phyloP scores from a whole-genome alignment of 371 early-diverging fungal species.

The Lichtheimia ramosa region DNA sequence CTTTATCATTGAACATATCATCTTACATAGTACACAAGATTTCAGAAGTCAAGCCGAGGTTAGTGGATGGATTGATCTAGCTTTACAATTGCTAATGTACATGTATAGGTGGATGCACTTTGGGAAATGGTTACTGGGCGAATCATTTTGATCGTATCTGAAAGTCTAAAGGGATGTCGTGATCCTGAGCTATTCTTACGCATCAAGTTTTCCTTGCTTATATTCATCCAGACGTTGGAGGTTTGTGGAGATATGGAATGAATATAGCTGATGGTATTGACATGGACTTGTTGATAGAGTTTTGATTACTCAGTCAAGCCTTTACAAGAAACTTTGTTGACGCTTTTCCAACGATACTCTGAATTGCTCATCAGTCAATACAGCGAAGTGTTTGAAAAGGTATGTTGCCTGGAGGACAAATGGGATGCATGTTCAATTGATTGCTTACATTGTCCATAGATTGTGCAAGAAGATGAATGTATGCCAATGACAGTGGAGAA shows the following conservation, averaged over 20 bases:
- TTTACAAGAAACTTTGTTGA: constrained; percentile 58
- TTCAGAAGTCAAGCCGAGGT: constrained; percentile 84
- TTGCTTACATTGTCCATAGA: constrained; percentile 34
- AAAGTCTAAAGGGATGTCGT: constrained; percentile 75
- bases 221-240: constrained; percentile 90
- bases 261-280: neutral
- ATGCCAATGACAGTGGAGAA: constrained; percentile 77
- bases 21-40: constrained; percentile 86
- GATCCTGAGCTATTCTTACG: constrained; percentile 76
- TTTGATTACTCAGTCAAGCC: constrained; percentile 54
- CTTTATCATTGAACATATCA: constrained; percentile 91
- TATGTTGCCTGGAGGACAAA: constrained; percentile 11
- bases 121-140: constrained; percentile 87
- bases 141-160: constrained; percentile 77
- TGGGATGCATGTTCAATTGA: too few species aligned
- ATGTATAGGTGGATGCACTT: constrained; percentile 73
- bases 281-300: constrained; percentile 19
- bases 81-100: neutral
- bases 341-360: constrained; percentile 80
- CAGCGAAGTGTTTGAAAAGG: constrained; percentile 71
- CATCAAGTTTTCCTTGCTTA: constrained; percentile 74
- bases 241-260: constrained; percentile 34
- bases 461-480: constrained; percentile 82
- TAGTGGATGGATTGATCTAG: neutral
- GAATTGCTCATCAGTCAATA: constrained; percentile 76